Percentiles rank a stretch among this genome's conserved stretches.
Evolutionary conservation across 768 basidiomycete species (phyloP).

Genomic region (Flagelloscypha sp.): DNA sequence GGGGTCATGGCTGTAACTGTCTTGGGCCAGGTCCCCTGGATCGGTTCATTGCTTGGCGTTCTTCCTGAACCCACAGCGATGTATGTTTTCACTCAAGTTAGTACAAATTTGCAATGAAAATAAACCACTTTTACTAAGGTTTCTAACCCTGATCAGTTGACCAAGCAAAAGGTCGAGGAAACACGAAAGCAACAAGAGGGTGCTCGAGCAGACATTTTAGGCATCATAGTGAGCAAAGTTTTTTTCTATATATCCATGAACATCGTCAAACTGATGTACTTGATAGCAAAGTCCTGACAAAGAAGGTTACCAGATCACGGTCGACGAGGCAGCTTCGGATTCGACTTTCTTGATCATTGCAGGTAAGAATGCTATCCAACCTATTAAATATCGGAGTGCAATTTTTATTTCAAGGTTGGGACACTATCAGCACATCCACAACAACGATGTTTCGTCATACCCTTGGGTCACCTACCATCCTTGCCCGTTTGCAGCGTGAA

Average conservation of each 20-base stretch:
- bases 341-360: slow-evolving; percentile 15
- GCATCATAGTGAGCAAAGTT: slow-evolving; percentile 17
- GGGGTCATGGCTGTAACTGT: slow-evolving; percentile 15
- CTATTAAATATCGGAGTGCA: no score
- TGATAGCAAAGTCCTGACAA: slow-evolving; percentile 11
- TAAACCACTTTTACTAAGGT: not conserved
- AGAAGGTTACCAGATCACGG: slow-evolving; percentile 4
- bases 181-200: slow-evolving; percentile 7
- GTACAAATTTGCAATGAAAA: not conserved
- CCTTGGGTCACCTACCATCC: slow-evolving; percentile 4
- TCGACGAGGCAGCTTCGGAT: slow-evolving; percentile 13
- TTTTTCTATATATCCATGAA: not conserved
- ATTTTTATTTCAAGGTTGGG: no score
- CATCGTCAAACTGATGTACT: not conserved
- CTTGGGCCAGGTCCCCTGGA: slow-evolving; percentile 18
- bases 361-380: slow-evolving; percentile 17
- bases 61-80: slow-evolving; percentile 15
- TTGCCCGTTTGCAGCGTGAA: slow-evolving; percentile 9
- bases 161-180: slow-evolving; percentile 11
- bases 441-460: slow-evolving; percentile 13
- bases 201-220: slow-evolving; percentile 11
- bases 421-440: slow-evolving; percentile 13
- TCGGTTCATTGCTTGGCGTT: slow-evolving; percentile 12
- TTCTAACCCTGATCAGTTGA: slow-evolving; percentile 11
- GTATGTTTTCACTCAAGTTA: slow-evolving; percentile 12